A percentile compares a stretch with the other conserved stretches of the same genome.
These are phyloP conservation scores for Cardiospermum halicacabum DNA, from an alignment of 345 rosid genomes.

Conservation along the genomic window DNA sequence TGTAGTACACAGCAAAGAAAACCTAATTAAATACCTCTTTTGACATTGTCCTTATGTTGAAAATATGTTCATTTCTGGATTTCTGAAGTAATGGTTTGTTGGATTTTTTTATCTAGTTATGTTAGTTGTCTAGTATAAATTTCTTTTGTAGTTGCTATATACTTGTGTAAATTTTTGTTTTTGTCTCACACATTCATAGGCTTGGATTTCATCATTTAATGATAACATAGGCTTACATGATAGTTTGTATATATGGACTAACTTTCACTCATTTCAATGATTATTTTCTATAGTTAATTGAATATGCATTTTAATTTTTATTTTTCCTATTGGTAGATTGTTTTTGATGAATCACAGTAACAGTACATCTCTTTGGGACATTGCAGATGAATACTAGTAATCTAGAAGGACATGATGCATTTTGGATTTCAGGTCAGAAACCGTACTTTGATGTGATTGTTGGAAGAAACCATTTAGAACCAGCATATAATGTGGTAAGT, in stretches of 20 bases:
- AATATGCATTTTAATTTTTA: background rate
- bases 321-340: background rate
- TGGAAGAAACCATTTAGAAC: constrained; percentile 12
- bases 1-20: no score
- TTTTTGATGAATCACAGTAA: background rate
- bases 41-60: no score
- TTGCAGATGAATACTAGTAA: background rate
- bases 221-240: background rate
- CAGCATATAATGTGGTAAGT: constrained; percentile 17
- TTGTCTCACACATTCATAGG: background rate
- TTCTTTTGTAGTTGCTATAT: background rate
- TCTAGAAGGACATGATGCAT: constrained; percentile 17
- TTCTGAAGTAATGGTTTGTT: no score
- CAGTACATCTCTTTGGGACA: background rate
- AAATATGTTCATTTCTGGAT: no score
- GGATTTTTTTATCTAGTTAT: no score
- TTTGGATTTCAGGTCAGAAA: constrained; percentile 25
- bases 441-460: constrained; percentile 22
- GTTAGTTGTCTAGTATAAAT: no score
- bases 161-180: background rate
- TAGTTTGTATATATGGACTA: background rate
- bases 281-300: no score
- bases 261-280: background rate
- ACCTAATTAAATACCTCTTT: no score
- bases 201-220: background rate